Base-by-base conservation (phyloP, 306 rosid genomes). In the Betula pendula region DNA sequence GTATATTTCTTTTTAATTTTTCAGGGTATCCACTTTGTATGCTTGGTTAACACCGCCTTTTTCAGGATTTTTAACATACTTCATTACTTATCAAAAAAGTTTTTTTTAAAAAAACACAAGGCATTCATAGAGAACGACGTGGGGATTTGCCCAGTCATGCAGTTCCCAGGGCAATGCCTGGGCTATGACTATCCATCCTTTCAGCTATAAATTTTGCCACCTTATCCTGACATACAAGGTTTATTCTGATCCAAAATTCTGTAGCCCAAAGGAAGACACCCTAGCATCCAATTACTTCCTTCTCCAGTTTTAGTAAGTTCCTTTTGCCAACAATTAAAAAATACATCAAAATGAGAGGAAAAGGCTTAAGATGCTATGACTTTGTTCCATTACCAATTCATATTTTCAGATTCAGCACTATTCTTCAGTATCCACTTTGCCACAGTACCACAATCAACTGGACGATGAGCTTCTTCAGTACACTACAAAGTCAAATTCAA, bases 391-490 rank as follows among this genome's bases (percentile, higher is more conserved):
- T 85, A 87, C 96, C 97, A 95, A 75, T 95, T 92, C 97, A 90
- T 95, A 79, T 92, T 95, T 87, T 95, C 97, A 74, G 98, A 92
- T 86, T 92, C 97, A 4, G 97, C 96, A 84, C 93, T 95, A 81
- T 92, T 95, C 93, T 95, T 95, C 90, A 90, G 69, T 77, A 95
- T 85, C 98, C 98, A 92, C 83, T 88, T 95, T 17, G 90, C 91
- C 78, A 95, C 98, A 69, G 98, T 95, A 73, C 87, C 91, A 68
- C 98, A 95, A 79, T 92, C 97, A 68, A 95, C 97, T 2, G 98
- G 98, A 75, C 97, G 97, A 75, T 95, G 98, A 81, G 96, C 98
- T 88, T 95, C 97, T 83, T 95, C 97, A 2, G 93, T 92, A 87
- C 98, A 95, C 89, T 87, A 85, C 81, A 80, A 67, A 31, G 42